phyloP scores from a whole-genome alignment of 441 rosid genomes.

The Jatropha podagrica region DNA sequence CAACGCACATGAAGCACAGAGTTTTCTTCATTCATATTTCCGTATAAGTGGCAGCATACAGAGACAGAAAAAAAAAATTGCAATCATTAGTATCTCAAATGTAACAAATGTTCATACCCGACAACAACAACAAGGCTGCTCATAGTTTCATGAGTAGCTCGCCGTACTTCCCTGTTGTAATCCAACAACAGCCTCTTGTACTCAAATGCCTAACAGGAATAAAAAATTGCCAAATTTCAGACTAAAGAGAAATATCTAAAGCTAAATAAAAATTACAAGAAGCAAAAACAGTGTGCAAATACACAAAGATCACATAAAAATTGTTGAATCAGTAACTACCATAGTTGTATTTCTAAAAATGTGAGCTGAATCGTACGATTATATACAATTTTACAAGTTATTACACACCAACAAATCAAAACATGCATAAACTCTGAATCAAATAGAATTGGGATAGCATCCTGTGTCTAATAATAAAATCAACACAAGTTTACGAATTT shows the following conservation, averaged over 20 bases:
- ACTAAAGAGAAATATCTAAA: constrained; percentile 13
- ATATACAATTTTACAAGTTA: too few relatives aligned
- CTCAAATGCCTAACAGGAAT: constrained; percentile 65
- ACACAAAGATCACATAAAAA: background rate
- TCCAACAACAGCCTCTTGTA: constrained; percentile 89
- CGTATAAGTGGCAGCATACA: constrained; percentile 4
- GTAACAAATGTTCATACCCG: constrained; percentile 54
- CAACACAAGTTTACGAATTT: too few relatives aligned
- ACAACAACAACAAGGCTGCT: constrained; percentile 63
- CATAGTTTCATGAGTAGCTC: constrained; percentile 89
- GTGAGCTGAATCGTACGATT: too few relatives aligned
- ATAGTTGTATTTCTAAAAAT: background rate
- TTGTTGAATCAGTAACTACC: background rate
- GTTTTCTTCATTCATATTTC: background rate
- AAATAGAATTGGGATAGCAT: too few relatives aligned
- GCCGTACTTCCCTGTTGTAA: constrained; percentile 94
- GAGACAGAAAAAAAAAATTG: constrained; percentile 1
- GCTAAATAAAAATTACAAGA: constrained; percentile 12
- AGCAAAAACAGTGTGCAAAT: constrained; percentile 11
- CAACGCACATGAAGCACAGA: background rate
- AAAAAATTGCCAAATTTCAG: constrained; percentile 19
- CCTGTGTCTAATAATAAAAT: too few relatives aligned
- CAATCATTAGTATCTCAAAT: background rate
- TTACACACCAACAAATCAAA: too few relatives aligned
- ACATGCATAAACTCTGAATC: too few relatives aligned